Percentiles rank a stretch among this genome's conserved stretches.
Conservation (phyloP, 2,329 filamentous ascomycete genomes). For the Colletotrichum chrysophilum region DNA sequence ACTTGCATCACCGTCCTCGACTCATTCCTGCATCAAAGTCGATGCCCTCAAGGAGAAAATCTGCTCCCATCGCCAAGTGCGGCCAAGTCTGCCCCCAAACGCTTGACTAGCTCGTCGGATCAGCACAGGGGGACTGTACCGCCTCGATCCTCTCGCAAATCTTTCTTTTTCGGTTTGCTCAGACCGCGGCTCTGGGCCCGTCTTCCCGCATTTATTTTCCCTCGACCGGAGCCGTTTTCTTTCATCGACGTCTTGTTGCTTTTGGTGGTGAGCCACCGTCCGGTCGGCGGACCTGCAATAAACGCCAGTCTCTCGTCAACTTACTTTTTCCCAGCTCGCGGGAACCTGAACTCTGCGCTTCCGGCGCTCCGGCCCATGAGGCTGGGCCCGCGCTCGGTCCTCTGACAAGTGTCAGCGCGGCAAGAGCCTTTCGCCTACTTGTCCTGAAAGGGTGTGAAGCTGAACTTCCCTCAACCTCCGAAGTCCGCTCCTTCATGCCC, state of each 20-base stretch:
- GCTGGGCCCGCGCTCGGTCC: not conserved
- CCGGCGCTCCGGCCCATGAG: not conserved
- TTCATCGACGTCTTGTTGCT: not conserved
- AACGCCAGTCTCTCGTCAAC: not conserved
- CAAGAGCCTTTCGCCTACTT: not conserved
- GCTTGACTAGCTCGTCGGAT: not conserved
- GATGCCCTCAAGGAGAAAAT: not conserved
- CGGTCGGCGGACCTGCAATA: not conserved
- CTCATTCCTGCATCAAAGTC: not conserved
- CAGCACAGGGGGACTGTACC: not conserved
- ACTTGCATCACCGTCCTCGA: not conserved
- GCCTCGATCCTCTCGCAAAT: not conserved
- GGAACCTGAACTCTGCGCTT: not conserved
- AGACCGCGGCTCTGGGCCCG: not conserved
- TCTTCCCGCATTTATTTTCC: not conserved
- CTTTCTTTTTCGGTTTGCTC: slow-evolving; percentile 7
- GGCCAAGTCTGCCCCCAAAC: not conserved
- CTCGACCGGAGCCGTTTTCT: not conserved
- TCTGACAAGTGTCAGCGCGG: slow-evolving; percentile 4
- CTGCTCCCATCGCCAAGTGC: not conserved
- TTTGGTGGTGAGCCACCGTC: not conserved
- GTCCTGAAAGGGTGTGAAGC: not conserved
- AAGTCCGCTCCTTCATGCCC: not conserved
- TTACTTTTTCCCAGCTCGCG: not conserved
- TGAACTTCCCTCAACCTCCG: not conserved